Evolutionary conservation across 1,284 basidiomycete genomes (phyloP).

Genomic region (Sutorius eximius): DNA sequence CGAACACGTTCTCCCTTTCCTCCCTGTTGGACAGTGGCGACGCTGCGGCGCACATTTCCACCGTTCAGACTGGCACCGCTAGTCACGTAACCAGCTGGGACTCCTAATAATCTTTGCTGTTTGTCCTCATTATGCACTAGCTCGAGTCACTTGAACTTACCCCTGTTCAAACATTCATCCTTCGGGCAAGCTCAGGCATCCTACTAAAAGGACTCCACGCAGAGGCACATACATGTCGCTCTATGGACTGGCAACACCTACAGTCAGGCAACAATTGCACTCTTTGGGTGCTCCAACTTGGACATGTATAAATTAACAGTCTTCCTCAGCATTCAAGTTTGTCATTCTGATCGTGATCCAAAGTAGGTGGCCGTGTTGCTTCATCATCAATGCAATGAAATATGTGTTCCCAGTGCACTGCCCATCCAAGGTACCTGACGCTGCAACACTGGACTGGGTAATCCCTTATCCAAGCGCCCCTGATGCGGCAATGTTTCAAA

Average conservation of each 20-base stretch:
- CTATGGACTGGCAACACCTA: not conserved
- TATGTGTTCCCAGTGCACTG: not conserved
- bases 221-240: not conserved
- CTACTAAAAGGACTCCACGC: too few relatives aligned
- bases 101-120: too few relatives aligned
- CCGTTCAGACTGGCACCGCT: too few relatives aligned
- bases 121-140: too few relatives aligned
- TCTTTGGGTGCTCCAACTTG: not conserved
- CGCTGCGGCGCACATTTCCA: too few relatives aligned
- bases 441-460: not conserved
- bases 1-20: too few relatives aligned
- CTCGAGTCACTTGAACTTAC: too few relatives aligned
- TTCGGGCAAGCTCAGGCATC: too few relatives aligned
- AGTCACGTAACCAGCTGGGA: too few relatives aligned
- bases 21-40: too few relatives aligned
- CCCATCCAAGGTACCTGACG: not conserved
- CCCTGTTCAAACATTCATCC: too few relatives aligned
- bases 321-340: not conserved
- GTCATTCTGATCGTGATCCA: not conserved
- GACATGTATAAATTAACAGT: not conserved
- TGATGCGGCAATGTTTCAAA: not conserved
- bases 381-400: not conserved
- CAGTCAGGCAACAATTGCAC: not conserved
- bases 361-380: not conserved
- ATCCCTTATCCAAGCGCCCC: constrained; percentile 9